Base-by-base conservation (phyloP, 768 basidiomycete genomes). In the Trametes cubensis region DNA sequence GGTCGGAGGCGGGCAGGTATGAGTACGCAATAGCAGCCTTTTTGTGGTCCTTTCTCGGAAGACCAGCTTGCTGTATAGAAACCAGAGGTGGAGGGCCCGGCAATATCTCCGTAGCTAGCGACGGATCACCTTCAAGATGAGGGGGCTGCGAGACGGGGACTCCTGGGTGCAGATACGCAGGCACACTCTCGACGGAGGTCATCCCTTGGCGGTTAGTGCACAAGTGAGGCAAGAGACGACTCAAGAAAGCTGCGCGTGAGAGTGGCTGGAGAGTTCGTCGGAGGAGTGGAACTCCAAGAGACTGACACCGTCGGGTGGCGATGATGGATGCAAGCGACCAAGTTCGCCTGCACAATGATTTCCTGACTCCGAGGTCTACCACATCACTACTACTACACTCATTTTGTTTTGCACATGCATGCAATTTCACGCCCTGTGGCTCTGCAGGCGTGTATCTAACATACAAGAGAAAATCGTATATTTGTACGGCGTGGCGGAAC, bases 91-190 rank as follows among this genome's bases (percentile, higher is more conserved):
- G 92, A 62, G 92, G 92, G 25, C 91, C 92, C 71, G 92, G 92
- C 69, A 94, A 83, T 78, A 94, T 89, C 82, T 94, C 92, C 62
- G 92, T 94, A 64, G 93, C 92, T 69, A 93, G 82, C 66, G 83
- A 81, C 58, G 88, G 77, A 80, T 94, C 90, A 67, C 90, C 87
- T 74, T 92, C 91, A 59, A 92, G 84, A 76, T 92, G 89, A 69
- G 87, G 78, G 69, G 90, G 91, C 72, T 91, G 92, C 70, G 84
- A 78, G 66, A 88, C 84, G 60, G 86, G 80, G 63, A 88, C 88
- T 74, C 86, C 86, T 75, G 86, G 85, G 71, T 87, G 78, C 81
- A 91, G 77, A 76, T 85, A 92, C 67, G 82, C 83, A 67, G 90
- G 87, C 73, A 86, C 76, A 75, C 80, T 83, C 70, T 86, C 85